Conservation (phyloP, 2,329 filamentous ascomycete species). For the Arthroderma sp. region DNA sequence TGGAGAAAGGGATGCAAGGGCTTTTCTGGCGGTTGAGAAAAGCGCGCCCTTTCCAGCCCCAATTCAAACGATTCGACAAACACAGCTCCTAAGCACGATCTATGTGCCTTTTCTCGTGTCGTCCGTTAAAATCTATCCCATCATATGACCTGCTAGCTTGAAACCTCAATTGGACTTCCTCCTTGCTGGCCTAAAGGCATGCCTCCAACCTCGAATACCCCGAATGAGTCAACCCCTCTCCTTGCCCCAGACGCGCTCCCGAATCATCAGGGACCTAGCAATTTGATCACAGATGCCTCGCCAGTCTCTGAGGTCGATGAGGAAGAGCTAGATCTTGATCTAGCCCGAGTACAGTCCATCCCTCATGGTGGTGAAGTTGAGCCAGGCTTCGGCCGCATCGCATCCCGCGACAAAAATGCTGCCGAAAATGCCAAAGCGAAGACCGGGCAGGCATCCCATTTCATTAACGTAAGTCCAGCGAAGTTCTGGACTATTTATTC, state of each 20-base stretch:
- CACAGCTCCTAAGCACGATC: too few species aligned
- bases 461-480: slow-evolving; percentile 25
- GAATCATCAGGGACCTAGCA: too few species aligned
- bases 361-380: slow-evolving; percentile 7
- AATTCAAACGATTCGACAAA: too few species aligned
- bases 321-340: slow-evolving; percentile 5
- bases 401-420: neutral
- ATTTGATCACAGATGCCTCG: neutral
- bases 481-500: slow-evolving; percentile 52
- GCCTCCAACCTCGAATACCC: too few species aligned
- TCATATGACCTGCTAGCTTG: too few species aligned
- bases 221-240: neutral
- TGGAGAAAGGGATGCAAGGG: too few species aligned
- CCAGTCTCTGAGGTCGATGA: slow-evolving; percentile 3
- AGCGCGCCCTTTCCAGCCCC: too few species aligned
- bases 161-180: too few species aligned
- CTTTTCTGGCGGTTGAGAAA: too few species aligned
- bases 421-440: neutral
- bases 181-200: too few species aligned
- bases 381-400: slow-evolving; percentile 2
- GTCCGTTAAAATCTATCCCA: too few species aligned
- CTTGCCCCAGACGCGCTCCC: neutral
- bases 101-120: too few species aligned
- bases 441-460: slow-evolving; percentile 14
- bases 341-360: slow-evolving; percentile 8